Base-by-base conservation (phyloP, 169 alveolate species). In the Plasmodium yoelii region DNA sequence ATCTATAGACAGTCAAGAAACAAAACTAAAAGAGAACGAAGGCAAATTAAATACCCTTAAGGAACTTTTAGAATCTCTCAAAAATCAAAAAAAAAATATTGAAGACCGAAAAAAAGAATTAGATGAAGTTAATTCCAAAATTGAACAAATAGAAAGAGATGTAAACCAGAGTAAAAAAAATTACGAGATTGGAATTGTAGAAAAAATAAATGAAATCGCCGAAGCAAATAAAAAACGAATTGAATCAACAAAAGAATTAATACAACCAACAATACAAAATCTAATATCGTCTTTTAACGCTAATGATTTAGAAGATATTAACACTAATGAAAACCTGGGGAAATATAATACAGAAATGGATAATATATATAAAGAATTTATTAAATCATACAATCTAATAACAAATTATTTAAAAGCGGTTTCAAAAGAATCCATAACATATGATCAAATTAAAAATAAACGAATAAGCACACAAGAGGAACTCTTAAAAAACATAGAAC, bases 101-200 rank as follows among this genome's bases (percentile, higher is more conserved):
- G 15, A 46, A 12, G 42, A 46, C 6, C 65, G 64, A 77, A 18
- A 26, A 44, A 57, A 24, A 15, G 51, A 64, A 44, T 42, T 77
- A 1, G 53, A 49, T 15, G 46, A 13, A 0, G 18, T 63, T 24
- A 22, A 44, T 24, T 19, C 59, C 24, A 10, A 22, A 24, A 34
- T 77, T 7, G 13, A 10, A 15, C 63, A 13, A 4, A 77, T 77
- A 64, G 61, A 51, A 63, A 49, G 5, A 10, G 74, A 49, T 26
- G 24, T 77, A 15, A 28, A 64, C 3, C 56, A 26, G 44, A 18
- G 39, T 8, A 77, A 56, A 63, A 77, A 26, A 46, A 47, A 19
- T 47, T 77, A 63, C 10, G 88, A 77, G 63, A 28, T 57, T 57
- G 88, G 77, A 51, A 22, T 77, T 34, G 9, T 77, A 8, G 39